phyloP scores from a whole-genome alignment of 805 yeast species.

The Candida ovalis region DNA sequence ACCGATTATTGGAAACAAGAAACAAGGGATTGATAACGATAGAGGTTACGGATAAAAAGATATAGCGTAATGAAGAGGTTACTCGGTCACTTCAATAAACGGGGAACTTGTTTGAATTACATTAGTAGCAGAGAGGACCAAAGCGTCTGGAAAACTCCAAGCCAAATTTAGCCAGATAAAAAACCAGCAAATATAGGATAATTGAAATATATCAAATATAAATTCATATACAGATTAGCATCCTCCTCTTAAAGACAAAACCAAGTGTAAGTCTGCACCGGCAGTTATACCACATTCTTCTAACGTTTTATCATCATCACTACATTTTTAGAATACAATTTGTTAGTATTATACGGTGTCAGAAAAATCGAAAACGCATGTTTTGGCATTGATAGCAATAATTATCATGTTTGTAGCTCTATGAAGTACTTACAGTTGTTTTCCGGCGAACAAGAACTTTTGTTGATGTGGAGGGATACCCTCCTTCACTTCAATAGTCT shows the following conservation, averaged over 20 bases:
- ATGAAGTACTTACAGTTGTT: conserved; percentile 75
- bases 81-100: too few relatives aligned
- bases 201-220: background rate
- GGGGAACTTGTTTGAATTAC: too few relatives aligned
- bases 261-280: conserved; percentile 86
- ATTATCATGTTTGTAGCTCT: too few relatives aligned
- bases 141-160: too few relatives aligned
- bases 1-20: background rate
- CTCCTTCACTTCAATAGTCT: conserved; percentile 90
- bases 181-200: background rate
- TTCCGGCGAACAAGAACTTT: conserved; percentile 83
- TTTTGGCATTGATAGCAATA: too few relatives aligned
- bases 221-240: background rate
- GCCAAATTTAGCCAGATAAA: too few relatives aligned
- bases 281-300: conserved; percentile 71
- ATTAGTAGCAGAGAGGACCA: too few relatives aligned
- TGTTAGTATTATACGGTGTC: conserved; percentile 3
- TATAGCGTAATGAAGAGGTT: too few relatives aligned
- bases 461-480: conserved; percentile 98
- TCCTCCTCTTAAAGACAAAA: conserved; percentile 92
- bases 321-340: conserved; percentile 8
- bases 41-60: too few relatives aligned
- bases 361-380: background rate
- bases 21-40: background rate
- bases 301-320: conserved; percentile 74